A percentile compares a stretch with the other conserved stretches of the same genome.
These are phyloP conservation scores for Fusarium falciforme DNA, from an alignment of 2,329 filamentous ascomycete species.

Conservation along the genomic window DNA sequence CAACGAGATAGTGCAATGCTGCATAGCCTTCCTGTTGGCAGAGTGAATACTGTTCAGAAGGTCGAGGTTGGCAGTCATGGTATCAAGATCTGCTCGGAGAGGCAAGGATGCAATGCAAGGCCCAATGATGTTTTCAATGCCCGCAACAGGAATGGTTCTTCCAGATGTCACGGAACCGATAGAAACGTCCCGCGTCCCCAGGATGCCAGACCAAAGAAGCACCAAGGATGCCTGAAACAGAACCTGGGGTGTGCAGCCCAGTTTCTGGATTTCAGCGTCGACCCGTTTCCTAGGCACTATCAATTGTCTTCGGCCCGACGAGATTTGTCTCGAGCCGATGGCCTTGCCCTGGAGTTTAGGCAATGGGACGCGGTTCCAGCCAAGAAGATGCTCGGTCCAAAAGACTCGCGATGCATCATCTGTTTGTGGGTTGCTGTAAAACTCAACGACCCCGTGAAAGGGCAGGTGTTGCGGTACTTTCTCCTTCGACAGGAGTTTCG, in stretches of 20 bases:
- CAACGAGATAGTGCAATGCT: constrained; percentile 72
- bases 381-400: constrained; percentile 75
- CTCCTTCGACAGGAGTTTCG: constrained; percentile 55
- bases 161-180: constrained; percentile 88
- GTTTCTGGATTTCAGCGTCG: constrained; percentile 49
- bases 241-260: constrained; percentile 72
- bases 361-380: constrained; percentile 64
- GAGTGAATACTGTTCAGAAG: constrained; percentile 73
- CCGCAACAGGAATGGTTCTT: constrained; percentile 75
- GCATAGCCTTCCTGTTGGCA: constrained; percentile 73
- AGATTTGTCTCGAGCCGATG: constrained; percentile 37
- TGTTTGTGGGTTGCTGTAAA: constrained; percentile 51
- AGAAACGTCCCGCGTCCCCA: constrained; percentile 73
- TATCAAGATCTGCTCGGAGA: constrained; percentile 70
- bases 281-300: constrained; percentile 30
- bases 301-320: constrained; percentile 25
- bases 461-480: constrained; percentile 58
- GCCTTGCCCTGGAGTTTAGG: constrained; percentile 59
- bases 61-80: constrained; percentile 65
- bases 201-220: constrained; percentile 73
- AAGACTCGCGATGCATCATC: constrained; percentile 65
- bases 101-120: constrained; percentile 85
- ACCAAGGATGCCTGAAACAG: constrained; percentile 80
- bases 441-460: constrained; percentile 69
- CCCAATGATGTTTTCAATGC: constrained; percentile 79